Percentiles rank a stretch among this genome's conserved stretches.
Conservation (phyloP, 2,329 filamentous ascomycete genomes). For the Allantophomopsis lycopodina region DNA sequence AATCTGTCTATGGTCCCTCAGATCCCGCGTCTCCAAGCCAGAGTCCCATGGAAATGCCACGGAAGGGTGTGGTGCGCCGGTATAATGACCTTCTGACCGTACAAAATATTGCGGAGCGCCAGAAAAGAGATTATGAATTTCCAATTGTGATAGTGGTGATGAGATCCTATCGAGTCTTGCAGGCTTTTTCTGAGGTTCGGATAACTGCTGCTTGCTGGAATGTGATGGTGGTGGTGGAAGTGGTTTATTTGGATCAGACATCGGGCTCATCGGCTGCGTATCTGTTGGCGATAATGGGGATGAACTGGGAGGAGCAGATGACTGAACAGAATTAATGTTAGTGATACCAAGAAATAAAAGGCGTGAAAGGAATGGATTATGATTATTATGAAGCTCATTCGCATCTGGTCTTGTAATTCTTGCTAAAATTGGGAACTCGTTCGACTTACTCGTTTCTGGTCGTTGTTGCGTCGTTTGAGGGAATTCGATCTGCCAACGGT, state of each 20-base stretch:
- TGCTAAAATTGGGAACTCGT: no score
- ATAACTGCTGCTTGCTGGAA: conserved; percentile 13
- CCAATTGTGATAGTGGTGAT: conserved; percentile 40
- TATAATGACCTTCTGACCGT: conserved; percentile 42
- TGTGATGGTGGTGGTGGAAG: conserved; percentile 33
- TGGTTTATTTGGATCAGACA: conserved; percentile 37
- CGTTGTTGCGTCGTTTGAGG: neutral
- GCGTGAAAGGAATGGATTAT: no score
- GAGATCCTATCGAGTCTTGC: conserved; percentile 44
- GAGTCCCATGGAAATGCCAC: conserved; percentile 58
- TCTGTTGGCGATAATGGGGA: neutral
- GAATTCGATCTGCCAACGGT: conserved; percentile 7
- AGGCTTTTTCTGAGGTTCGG: conserved; percentile 23
- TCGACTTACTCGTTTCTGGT: no score
- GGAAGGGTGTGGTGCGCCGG: conserved; percentile 44
- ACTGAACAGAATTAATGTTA: no score
- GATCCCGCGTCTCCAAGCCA: conserved; percentile 43
- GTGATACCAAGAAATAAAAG: no score
- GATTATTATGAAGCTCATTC: no score
- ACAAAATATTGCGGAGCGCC: conserved; percentile 63
- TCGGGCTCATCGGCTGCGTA: conserved; percentile 3
- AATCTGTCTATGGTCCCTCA: conserved; percentile 50
- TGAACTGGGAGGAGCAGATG: no score
- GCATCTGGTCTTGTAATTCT: no score
- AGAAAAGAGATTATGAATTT: conserved; percentile 58